Base-by-base conservation (phyloP, 495 filamentous ascomycete genomes). In the Penicillium angulare region DNA sequence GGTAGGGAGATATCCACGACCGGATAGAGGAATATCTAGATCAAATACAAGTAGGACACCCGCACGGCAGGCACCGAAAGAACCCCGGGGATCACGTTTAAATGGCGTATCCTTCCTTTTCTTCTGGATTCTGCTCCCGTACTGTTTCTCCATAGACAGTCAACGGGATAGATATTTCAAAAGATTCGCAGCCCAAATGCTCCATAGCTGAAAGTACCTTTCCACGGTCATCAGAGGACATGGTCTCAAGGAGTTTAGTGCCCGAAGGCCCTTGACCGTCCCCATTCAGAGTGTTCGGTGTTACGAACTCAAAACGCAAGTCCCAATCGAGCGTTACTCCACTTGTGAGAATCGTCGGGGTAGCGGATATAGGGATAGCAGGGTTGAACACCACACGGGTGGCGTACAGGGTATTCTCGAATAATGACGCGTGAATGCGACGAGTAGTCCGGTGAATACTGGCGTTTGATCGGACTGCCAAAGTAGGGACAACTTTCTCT, bases 301-400 rank as follows among this genome's bases (percentile, higher is more conserved):
- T 88, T 9, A 95, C 87, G 66, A 98, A 97, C 68, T 97, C 92
- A 43, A 97, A 80, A 1, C 87, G 73, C 9, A 98, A 65, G 67
- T 84, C 86, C 93, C 93, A 98, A 52, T 87, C 86, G 26, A 92
- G 72, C 50, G 82, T 86, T 1, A 98, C 82, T 3, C 89, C 91
- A 41, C 81, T 92, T 1, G 93, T 98, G 9, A 90, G 77, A 59
- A 97, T 93, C 42, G 90, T 87, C 0, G 93, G 95, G 7, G 90
- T 96, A 7, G 88, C 88, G 20, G 74, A 72, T 15, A 83, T 72
- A 1, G 95, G 95, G 27, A 98, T 88, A 0, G 87, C 86, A 3
- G 88, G 87, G 13, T 73, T 82, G 60, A 97, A 95, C 3, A 87
- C 80, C 0, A 92, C 72, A n/a, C 89, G 77, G 7, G 84, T 76